These are phyloP conservation scores for Cutaneotrichosporon sp. DNA, from an alignment of 1,284 basidiomycete genomes.

Conservation along the genomic window DNA sequence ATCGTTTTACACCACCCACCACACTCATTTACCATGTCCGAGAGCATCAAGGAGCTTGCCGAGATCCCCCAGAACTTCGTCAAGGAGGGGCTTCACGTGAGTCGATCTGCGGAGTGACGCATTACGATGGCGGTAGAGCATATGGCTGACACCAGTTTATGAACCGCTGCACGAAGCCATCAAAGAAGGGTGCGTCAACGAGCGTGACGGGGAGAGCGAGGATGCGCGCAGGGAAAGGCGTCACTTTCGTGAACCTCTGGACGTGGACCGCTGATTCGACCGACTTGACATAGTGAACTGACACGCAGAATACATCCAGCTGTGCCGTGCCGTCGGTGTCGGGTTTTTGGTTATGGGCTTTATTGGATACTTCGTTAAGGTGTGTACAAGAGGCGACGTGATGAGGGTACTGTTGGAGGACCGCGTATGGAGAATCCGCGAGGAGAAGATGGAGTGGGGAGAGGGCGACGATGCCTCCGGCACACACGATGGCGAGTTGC, in stretches of 20 bases:
- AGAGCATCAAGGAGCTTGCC: slow-evolving; percentile 77
- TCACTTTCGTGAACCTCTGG: too few relatives aligned
- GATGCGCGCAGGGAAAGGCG: too few relatives aligned
- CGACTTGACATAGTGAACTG: too few relatives aligned
- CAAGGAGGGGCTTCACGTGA: slow-evolving; percentile 85
- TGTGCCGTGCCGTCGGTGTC: slow-evolving; percentile 87
- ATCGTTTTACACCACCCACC: neutral
- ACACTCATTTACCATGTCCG: slow-evolving; percentile 46
- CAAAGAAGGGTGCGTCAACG: slow-evolving; percentile 69
- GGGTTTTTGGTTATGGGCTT: slow-evolving; percentile 96
- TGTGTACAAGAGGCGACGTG: slow-evolving; percentile 51
- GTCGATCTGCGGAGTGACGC: too few relatives aligned
- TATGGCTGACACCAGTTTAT: slow-evolving; percentile 63
- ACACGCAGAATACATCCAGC: slow-evolving; percentile 89
- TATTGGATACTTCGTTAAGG: slow-evolving; percentile 91
- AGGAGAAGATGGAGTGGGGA: neutral
- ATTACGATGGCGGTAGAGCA: too few relatives aligned
- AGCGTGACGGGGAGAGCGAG: too few relatives aligned
- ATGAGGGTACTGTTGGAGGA: neutral
- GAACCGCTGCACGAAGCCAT: slow-evolving; percentile 95
- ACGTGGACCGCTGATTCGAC: too few relatives aligned
- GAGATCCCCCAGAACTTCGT: slow-evolving; percentile 90
- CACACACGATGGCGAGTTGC: too few relatives aligned
- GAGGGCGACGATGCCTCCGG: too few relatives aligned
- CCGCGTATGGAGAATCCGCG: neutral